Percentiles rank a stretch among this genome's conserved stretches.
Evolutionary conservation across 2,329 filamentous ascomycete species (phyloP).

Genomic region (Colletotrichum filicis): DNA sequence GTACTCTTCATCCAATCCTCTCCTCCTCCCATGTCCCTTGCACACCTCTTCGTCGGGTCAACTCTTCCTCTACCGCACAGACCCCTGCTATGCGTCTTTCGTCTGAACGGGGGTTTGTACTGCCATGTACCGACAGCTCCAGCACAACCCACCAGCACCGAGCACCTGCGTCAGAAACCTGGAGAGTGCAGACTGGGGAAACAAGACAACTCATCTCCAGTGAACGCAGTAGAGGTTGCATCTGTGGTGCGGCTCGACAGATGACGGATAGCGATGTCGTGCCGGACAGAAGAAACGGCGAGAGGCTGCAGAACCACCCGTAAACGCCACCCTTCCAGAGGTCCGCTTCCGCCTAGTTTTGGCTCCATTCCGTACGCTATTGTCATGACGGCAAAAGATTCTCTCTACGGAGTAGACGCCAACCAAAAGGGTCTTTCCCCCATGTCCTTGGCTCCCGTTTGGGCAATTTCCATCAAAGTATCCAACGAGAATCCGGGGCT

Average conservation of each 20-base stretch:
- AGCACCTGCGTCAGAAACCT: slow-evolving; percentile 20
- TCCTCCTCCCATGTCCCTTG: slow-evolving; percentile 7
- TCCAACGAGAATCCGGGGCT: slow-evolving; percentile 8
- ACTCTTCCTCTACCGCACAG: not conserved
- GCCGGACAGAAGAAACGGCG: not conserved
- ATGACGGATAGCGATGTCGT: not conserved
- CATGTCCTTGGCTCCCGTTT: slow-evolving; percentile 2
- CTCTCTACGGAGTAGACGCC: not conserved
- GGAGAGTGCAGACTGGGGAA: slow-evolving; percentile 16
- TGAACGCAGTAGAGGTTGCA: not conserved
- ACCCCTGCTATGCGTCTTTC: not conserved
- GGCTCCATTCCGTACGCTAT: not conserved
- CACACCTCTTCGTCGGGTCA: not conserved
- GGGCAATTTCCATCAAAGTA: not conserved
- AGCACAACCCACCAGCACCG: not conserved
- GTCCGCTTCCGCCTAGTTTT: not conserved
- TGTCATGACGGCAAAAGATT: not conserved
- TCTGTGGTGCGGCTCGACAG: slow-evolving; percentile 1
- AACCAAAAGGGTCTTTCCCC: not conserved
- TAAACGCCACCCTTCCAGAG: not conserved
- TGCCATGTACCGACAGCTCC: slow-evolving; percentile 15
- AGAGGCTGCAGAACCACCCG: not conserved
- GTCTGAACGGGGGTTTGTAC: not conserved
- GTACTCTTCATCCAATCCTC: not conserved
- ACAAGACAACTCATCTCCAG: not conserved